Evolutionary conservation across 2,329 filamentous ascomycete genomes (phyloP).

Genomic region (Fusarium cyanostomum): DNA sequence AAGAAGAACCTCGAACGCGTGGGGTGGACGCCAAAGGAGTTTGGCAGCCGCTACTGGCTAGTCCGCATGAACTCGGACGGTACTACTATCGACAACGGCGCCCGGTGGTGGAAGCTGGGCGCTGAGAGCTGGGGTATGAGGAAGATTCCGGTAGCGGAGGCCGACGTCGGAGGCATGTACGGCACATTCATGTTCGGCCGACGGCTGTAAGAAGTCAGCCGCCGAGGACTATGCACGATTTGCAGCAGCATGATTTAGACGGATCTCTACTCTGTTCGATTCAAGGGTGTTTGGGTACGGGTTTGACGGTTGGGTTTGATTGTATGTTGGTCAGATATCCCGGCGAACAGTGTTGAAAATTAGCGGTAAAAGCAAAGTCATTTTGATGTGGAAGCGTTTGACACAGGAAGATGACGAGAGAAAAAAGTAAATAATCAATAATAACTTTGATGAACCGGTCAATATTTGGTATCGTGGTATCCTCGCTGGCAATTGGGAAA

Average conservation of each 20-base stretch:
- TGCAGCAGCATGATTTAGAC: conserved; percentile 45
- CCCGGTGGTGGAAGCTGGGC: conserved; percentile 84
- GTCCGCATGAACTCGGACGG: conserved; percentile 62
- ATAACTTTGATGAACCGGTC: conserved; percentile 28
- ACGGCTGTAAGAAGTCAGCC: conserved; percentile 57
- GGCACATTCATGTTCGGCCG: conserved; percentile 75
- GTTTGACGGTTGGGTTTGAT: conserved; percentile 20
- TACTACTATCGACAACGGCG: conserved; percentile 52
- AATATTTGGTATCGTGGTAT: neutral
- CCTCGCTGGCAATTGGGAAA: neutral
- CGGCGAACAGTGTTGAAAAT: conserved; percentile 39
- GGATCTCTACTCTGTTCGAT: conserved; percentile 40
- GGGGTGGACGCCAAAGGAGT: conserved; percentile 78
- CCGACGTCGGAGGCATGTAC: conserved; percentile 94
- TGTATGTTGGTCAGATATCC: conserved; percentile 42
- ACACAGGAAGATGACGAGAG: conserved; percentile 35
- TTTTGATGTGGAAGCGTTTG: conserved; percentile 40
- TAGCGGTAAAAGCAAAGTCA: conserved; percentile 44
- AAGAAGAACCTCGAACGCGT: conserved; percentile 66
- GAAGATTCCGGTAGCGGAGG: conserved; percentile 89
- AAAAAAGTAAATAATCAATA: conserved; percentile 39
- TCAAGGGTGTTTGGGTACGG: conserved; percentile 24
- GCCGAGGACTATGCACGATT: conserved; percentile 48
- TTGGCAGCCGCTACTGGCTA: conserved; percentile 72
- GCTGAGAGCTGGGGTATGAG: conserved; percentile 86